phyloP scores from a whole-genome alignment of 2,329 filamentous ascomycete species.

The Lasiodiplodia theobromae region DNA sequence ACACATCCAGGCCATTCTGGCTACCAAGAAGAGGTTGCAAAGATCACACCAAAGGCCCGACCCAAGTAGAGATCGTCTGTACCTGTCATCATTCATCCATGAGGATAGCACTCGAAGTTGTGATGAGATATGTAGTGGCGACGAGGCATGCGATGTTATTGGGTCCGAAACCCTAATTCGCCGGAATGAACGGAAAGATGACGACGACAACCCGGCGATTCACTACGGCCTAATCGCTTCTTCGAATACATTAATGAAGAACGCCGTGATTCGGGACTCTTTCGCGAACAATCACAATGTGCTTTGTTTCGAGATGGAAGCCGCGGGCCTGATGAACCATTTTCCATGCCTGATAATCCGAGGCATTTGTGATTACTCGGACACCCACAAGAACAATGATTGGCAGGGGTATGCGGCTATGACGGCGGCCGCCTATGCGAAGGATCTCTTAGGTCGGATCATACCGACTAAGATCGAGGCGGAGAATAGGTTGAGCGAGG shows the following conservation, averaged over 20 bases:
- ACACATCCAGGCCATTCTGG: too few relatives aligned
- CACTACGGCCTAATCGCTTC: slow-evolving; percentile 40
- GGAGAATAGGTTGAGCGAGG: too few relatives aligned
- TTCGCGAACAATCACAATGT: slow-evolving; percentile 1
- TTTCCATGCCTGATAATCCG: slow-evolving; percentile 29
- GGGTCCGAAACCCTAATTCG: neutral
- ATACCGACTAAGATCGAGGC: too few relatives aligned
- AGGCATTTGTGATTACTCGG: slow-evolving; percentile 30
- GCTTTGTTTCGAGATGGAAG: slow-evolving; percentile 29
- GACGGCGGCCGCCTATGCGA: slow-evolving; percentile 37
- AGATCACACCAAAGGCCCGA: too few relatives aligned
- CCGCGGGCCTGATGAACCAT: slow-evolving; percentile 31
- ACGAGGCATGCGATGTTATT: too few relatives aligned
- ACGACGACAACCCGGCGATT: slow-evolving; percentile 17
- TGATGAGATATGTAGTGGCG: too few relatives aligned
- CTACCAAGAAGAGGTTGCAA: too few relatives aligned
- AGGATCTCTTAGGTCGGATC: slow-evolving; percentile 22
- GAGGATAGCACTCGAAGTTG: too few relatives aligned
- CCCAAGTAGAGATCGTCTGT: too few relatives aligned
- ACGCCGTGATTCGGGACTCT: slow-evolving; percentile 22
- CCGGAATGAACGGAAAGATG: neutral
- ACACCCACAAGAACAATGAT: slow-evolving; percentile 39
- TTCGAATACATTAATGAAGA: slow-evolving; percentile 35
- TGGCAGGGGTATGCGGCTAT: slow-evolving; percentile 42
- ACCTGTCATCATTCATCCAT: too few relatives aligned